phyloP scores from a whole-genome alignment of 2,329 filamentous ascomycete species.

The Geosmithia flava region DNA sequence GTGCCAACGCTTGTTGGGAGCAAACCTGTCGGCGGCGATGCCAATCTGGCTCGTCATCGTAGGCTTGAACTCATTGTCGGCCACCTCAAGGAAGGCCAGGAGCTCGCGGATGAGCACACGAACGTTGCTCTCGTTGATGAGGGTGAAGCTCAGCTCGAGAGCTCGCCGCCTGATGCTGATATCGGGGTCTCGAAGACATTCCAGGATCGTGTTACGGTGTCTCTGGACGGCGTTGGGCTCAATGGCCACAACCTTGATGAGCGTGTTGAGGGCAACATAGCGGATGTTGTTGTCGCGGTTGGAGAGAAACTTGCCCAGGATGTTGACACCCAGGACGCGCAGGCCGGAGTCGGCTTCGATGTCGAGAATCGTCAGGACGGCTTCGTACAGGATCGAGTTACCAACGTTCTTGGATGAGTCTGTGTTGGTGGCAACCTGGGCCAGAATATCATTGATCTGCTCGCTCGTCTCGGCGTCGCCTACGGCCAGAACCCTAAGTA shows the following conservation, averaged over 20 bases:
- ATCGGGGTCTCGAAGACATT: constrained; percentile 91
- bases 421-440: constrained; percentile 95
- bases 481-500: constrained; percentile 75
- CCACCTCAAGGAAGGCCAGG: constrained; percentile 88
- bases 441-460: constrained; percentile 96
- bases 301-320: constrained; percentile 94
- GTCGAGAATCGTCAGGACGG: constrained; percentile 91
- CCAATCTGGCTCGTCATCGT: constrained; percentile 98
- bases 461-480: constrained; percentile 84
- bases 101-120: constrained; percentile 87
- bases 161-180: constrained; percentile 94
- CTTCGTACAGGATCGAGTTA: constrained; percentile 95
- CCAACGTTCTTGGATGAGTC: constrained; percentile 97
- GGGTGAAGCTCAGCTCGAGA: constrained; percentile 93
- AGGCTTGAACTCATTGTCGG: constrained; percentile 97
- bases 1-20: constrained; percentile 96
- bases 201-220: constrained; percentile 93
- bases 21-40: constrained; percentile 88
- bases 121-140: constrained; percentile 96
- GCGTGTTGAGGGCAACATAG: constrained; percentile 92
- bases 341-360: constrained; percentile 96
- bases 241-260: constrained; percentile 96
- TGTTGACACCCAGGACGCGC: constrained; percentile 91
- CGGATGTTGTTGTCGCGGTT: constrained; percentile 99
- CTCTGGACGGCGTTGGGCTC: constrained; percentile 96